Percentiles rank a stretch among this genome's conserved stretches.
phyloP scores from a whole-genome alignment of 306 rosid genomes.

The Cucurbita moschata region DNA sequence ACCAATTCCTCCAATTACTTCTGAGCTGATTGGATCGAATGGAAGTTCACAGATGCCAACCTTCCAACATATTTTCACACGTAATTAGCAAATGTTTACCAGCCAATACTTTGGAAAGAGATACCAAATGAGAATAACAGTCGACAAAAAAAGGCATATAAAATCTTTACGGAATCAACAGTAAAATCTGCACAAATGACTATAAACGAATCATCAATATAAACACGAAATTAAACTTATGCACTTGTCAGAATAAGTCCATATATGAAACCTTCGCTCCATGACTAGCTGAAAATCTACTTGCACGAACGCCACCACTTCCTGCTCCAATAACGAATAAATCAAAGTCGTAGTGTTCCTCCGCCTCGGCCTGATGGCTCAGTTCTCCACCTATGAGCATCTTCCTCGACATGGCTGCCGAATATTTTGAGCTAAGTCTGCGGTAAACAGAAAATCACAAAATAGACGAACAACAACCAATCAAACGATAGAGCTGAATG shows the following conservation, averaged over 20 bases:
- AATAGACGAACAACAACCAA: neutral
- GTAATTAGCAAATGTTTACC: neutral
- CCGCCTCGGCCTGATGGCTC: slow-evolving; percentile 28
- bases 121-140: neutral
- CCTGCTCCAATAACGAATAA: slow-evolving; percentile 92
- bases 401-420: slow-evolving; percentile 62
- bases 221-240: neutral
- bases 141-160: neutral
- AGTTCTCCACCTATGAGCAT: slow-evolving; percentile 62
- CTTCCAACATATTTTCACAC: slow-evolving; percentile 24
- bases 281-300: slow-evolving; percentile 63
- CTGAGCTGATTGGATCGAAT: slow-evolving; percentile 75
- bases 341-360: slow-evolving; percentile 47
- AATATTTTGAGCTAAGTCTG: slow-evolving; percentile 12
- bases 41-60: slow-evolving; percentile 97
- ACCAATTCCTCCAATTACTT: slow-evolving; percentile 80
- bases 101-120: neutral
- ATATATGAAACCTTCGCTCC: slow-evolving; percentile 65
- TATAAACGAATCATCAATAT: neutral
- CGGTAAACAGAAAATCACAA: neutral
- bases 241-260: neutral
- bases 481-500: neutral
- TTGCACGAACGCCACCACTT: slow-evolving; percentile 95
- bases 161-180: neutral
- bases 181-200: neutral